Evolutionary conservation across 805 yeast genomes (phyloP).

Genomic region (Saccharomycopsis sp.): DNA sequence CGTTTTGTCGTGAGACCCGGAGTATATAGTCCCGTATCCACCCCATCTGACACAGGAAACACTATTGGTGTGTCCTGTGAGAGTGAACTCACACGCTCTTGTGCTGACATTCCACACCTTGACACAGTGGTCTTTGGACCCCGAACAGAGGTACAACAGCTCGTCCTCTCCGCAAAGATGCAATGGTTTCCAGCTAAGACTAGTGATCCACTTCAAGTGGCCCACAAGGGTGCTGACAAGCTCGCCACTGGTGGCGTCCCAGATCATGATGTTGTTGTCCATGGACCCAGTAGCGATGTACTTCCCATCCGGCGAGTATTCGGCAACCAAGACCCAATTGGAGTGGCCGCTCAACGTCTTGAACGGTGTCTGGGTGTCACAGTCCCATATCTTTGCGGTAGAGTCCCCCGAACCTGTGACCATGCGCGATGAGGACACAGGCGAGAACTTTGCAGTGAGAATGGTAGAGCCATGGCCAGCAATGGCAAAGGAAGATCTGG

Average conservation of each 20-base stretch:
- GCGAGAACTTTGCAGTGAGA: conserved; percentile 88
- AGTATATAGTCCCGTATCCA: conserved; percentile 75
- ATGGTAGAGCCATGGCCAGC: conserved; percentile 95
- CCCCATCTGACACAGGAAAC: conserved; percentile 98
- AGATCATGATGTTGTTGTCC: conserved; percentile 83
- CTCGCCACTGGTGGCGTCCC: conserved; percentile 72
- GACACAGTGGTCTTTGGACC: conserved; percentile 86
- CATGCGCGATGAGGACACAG: conserved; percentile 75
- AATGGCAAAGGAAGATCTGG: conserved; percentile 86
- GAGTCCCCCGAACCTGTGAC: conserved; percentile 96
- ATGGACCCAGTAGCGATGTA: conserved; percentile 92
- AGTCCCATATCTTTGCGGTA: conserved; percentile 95
- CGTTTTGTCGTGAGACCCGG: conserved; percentile 92
- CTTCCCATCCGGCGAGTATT: conserved; percentile 89
- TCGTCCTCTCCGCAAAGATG: conserved; percentile 68
- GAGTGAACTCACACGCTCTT: conserved; percentile 57
- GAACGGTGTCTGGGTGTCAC: conserved; percentile 88
- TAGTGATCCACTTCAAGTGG: conserved; percentile 84
- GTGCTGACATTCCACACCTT: conserved; percentile 82
- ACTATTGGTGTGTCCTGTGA: conserved; percentile 82
- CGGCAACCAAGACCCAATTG: conserved; percentile 89
- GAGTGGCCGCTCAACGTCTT: conserved; percentile 75
- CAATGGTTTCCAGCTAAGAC: conserved; percentile 89
- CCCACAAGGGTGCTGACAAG: conserved; percentile 38
- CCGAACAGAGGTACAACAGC: conserved; percentile 58